A percentile compares a stretch with the other conserved stretches of the same genome.
Evolutionary conservation across 192 early-diverging fungal genomes (phyloP).

Genomic region (Paraglomus brasilianum): DNA sequence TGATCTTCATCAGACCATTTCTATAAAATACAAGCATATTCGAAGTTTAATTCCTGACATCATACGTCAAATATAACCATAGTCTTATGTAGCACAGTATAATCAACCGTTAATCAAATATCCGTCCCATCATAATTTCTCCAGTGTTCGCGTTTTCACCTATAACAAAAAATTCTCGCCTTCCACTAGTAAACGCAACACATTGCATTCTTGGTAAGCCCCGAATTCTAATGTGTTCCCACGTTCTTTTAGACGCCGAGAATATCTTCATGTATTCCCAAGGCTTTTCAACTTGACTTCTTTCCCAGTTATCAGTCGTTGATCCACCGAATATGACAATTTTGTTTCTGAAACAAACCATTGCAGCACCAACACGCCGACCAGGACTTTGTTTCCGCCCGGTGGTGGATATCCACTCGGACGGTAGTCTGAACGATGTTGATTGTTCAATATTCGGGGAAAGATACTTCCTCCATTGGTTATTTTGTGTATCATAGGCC

Average conservation of each 20-base stretch:
- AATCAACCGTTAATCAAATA: background rate
- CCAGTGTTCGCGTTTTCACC: background rate
- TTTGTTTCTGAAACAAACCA: background rate
- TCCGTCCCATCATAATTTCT: slow-evolving; percentile 7
- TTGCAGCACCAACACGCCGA: slow-evolving; percentile 7
- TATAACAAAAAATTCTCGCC: background rate
- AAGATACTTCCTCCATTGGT: slow-evolving; percentile 1
- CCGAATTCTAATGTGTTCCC: background rate
- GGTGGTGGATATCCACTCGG: background rate
- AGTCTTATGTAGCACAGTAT: too few species aligned
- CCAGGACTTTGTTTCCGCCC: background rate
- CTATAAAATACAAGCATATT: too few species aligned
- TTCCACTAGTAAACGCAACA: background rate
- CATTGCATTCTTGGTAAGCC: slow-evolving; percentile 7
- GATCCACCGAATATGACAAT: slow-evolving; percentile 16
- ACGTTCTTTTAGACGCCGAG: background rate
- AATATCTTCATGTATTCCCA: slow-evolving; percentile 13
- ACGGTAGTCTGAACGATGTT: background rate
- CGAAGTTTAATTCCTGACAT: too few species aligned
- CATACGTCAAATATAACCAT: too few species aligned
- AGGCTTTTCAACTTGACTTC: background rate
- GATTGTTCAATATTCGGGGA: background rate
- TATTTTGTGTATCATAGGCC: background rate
- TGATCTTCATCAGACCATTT: too few species aligned
- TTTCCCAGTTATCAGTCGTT: background rate